Base-by-base conservation (phyloP, 352 stramenopile species). In the Aphanomyces astaci region DNA sequence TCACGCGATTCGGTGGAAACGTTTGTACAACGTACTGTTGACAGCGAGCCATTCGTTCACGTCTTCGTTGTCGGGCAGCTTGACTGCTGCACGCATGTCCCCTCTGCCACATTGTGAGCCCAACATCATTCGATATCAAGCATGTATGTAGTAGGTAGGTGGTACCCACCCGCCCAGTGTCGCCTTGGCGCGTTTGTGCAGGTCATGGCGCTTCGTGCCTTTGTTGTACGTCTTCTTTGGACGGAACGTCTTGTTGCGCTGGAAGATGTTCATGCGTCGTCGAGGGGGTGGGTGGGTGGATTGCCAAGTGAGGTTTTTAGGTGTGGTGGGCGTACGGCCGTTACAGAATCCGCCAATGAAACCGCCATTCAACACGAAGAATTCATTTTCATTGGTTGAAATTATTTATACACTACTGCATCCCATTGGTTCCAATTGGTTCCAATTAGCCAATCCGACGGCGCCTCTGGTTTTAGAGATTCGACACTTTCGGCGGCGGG, bases 41-140 rank as follows among this genome's bases (percentile, higher is more conserved):
- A 96, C 87, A 28, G 91, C 90, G 5, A 98, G 80, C 92, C 91
- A 98, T 55, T 97, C 91, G 72, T 96, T 96, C 27, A 87, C 55
- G 46, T 96, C 89, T 79, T 98, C 91, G 1, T 84, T 83, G 25
- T 83, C 74, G 1, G 80, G 84, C 9, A 91, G 66, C 15, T 75
- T 78, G 3, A 90, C 82, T 0, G 79, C 82, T 59, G 77, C 80
- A 39, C 74, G 75, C 75, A 90, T 83, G 62, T 89, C 82, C 0
- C 80, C 81, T 79, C 81, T 90, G n/a, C n/a, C n/a, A n/a, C n/a
- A n/a, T n/a, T n/a, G n/a, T n/a, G n/a, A n/a, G n/a, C n/a, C n/a
- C n/a, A n/a, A n/a, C n/a, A n/a, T n/a, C n/a, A n/a, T n/a, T n/a
- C n/a, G n/a, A n/a, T n/a, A n/a, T n/a, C n/a, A n/a, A n/a, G n/a